Evolutionary conservation across 805 yeast genomes (phyloP), one percentile per base, ranked within the genome.

Genomic region (Kregervanrija pseudodelftensis): DNA sequence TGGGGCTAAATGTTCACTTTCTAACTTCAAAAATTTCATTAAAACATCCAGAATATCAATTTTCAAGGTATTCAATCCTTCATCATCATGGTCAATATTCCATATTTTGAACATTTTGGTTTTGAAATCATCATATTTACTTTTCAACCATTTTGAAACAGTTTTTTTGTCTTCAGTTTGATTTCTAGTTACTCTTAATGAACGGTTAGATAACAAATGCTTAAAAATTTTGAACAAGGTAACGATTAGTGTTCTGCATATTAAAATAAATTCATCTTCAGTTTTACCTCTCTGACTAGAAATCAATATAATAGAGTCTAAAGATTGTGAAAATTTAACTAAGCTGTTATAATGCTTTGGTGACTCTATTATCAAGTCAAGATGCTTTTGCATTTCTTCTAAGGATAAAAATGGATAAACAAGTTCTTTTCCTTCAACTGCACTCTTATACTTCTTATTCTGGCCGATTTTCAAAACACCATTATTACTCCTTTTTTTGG

Each of bases 91-190:
- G 2, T 63, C 51, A n/a, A 60, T 51, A 3, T 61, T 61, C 51
- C 82, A 61, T 41, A 76, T 60, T 12, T 61, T 58, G 22, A 74
- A 57, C 17, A 84, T 48, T 31, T 63, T 57, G 3, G 53, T 53
- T 54, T 81, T 79, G 64, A 68, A 85, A 16, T 66, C 62, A 34
- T 72, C 72, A 63, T 85, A 85, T 44, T 74, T 72, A 40, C 74
- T 72, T 44, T 69, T 68, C 34, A 86, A 60, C 91, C 95, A 85
- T 51, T 72, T 69, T 32, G 73, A 73, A n/a, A 81, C 73, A 13
- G 65, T 62, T 48, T 72, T 70, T 44, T 76, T 73, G 33, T 73
- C 79, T 37, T 71, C 71, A 7, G 60, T 42, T 28, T 56, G 56
- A 5, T 50, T 56, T 37, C 60, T 64, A 11, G 63, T 60, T 22